Base-by-base conservation (phyloP, 805 yeast genomes). In the Saturnispora besseyi region DNA sequence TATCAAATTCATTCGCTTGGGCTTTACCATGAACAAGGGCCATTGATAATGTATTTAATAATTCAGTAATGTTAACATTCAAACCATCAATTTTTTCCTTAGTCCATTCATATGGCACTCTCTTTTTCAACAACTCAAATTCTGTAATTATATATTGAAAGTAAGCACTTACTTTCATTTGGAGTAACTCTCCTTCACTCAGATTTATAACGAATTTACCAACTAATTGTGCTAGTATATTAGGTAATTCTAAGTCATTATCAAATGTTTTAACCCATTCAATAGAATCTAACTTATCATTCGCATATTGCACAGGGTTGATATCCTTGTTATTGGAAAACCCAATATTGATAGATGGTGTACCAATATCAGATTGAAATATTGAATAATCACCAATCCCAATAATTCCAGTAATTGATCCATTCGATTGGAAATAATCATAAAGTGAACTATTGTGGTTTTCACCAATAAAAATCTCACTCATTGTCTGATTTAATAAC, bases 351-450 rank as follows among this genome's bases (percentile, higher is more conserved):
- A 79, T 71, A 0, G 84, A 73, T 2, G 90, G 86, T 37, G 84
- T 75, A 5, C 88, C 90, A 55, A 82, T 61, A 59, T 78, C 81
- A 57, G 77, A 76, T 62, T 82, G 86, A 56, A 82, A 81, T 9
- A 78, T 79, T 2, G 78, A 71, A 57, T 70, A 76, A 58, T 79
- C 84, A 1, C 82, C 70, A 47, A 61, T 51, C 6, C 77, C 76
- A 9, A 78, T 72, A 2, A 79, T 77, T 21, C 67, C 59, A 3
- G 58, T 62, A 44, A 79, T 67, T 0, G 67, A 58, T 8, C 70
- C 69, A 37, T 69, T 61, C 13, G 59, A 58, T 8, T 62, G 56
- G 70, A 79, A 80, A 57, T 77, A 76, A 32, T 81, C 78, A 55
- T 62, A 69, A 29, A 83, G 66, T 0, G 77, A 62, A 5, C 63